These are phyloP conservation scores for Pecoramyces ruminantium DNA, from an alignment of 192 early-diverging fungal species.

Conservation along the genomic window DNA sequence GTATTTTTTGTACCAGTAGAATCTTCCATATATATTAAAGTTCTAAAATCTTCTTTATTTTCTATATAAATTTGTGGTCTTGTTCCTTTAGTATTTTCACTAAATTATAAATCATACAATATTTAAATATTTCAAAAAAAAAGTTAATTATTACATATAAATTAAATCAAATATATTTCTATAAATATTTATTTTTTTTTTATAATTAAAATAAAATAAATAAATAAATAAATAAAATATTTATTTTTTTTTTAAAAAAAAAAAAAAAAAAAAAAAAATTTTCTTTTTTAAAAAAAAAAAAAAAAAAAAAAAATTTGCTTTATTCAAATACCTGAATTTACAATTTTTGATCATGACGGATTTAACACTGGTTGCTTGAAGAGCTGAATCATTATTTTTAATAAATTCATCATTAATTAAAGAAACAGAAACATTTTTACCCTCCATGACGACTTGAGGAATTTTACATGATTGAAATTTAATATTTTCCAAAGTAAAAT, in stretches of 20 bases:
- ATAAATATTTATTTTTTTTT: too few species aligned
- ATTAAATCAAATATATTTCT: too few species aligned
- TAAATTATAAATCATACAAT: background rate
- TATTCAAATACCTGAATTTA: background rate
- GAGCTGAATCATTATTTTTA: background rate
- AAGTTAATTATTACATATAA: too few species aligned
- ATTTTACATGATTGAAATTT: background rate
- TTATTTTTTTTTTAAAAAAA: too few species aligned
- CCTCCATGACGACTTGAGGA: background rate
- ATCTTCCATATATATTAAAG: background rate
- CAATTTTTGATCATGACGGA: background rate
- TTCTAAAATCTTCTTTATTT: background rate
- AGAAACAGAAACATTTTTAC: background rate
- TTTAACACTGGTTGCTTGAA: background rate
- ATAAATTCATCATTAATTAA: background rate
- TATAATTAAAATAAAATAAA: too few species aligned
- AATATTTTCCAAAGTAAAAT: background rate
- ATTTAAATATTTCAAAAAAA: too few species aligned
- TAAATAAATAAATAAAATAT: too few species aligned
- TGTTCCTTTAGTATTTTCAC: background rate
- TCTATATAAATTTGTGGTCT: background rate
- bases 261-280: too few species aligned
- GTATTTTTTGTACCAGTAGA: background rate
- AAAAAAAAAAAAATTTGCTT: too few species aligned
- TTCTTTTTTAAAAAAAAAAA: too few species aligned